phyloP scores from a whole-genome alignment of 495 filamentous ascomycete species.

The Lasiosphaeriaceae sp. region DNA sequence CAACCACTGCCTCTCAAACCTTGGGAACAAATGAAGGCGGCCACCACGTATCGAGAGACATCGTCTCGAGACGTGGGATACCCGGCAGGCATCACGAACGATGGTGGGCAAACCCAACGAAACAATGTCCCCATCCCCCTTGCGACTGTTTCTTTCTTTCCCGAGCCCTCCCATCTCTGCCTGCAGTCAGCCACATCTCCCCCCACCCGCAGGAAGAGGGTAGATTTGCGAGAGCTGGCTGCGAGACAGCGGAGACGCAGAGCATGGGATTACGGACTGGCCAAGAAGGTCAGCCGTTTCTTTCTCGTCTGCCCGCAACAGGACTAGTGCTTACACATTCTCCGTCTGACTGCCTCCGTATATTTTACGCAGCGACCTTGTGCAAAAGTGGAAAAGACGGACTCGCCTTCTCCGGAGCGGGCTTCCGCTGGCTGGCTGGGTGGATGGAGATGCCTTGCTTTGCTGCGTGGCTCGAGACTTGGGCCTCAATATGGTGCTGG shows the following conservation, averaged over 20 bases:
- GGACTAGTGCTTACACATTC: not conserved
- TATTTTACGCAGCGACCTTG: not conserved
- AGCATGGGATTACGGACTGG: too few relatives aligned
- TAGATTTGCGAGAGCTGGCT: not conserved
- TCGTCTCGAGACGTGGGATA: not conserved
- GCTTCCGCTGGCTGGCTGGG: too few relatives aligned
- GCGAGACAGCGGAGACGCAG: too few relatives aligned
- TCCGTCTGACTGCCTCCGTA: not conserved
- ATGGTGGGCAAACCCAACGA: too few relatives aligned
- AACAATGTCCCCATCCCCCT: too few relatives aligned
- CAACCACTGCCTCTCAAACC: not conserved
- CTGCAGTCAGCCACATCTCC: not conserved
- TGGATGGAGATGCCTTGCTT: too few relatives aligned
- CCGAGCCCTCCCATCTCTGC: too few relatives aligned
- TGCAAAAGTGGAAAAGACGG: not conserved
- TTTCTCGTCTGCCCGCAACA: not conserved
- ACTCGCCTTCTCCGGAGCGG: too few relatives aligned
- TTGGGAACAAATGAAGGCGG: not conserved
- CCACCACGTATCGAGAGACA: not conserved
- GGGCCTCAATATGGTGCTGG: not conserved
- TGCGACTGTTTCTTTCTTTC: too few relatives aligned
- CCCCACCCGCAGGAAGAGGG: not conserved
- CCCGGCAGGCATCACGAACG: too few relatives aligned
- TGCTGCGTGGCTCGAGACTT: not conserved
- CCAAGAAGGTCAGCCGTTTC: not conserved